Conservation (phyloP, 495 filamentous ascomycete genomes). For the Lichina pygmaea region DNA sequence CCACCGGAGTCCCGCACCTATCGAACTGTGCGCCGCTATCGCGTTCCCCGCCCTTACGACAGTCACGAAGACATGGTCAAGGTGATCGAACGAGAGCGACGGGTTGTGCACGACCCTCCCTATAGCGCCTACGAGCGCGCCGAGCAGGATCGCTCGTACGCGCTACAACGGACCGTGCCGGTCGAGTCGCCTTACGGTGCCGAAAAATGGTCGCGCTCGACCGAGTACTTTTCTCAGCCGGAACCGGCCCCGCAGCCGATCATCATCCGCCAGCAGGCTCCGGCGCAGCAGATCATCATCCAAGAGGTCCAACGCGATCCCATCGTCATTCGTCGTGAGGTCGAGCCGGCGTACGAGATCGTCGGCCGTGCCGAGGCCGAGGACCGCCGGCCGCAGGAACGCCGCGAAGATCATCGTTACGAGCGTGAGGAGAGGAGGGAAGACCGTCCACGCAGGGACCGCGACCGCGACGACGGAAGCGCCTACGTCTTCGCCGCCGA, state of each 20-base stretch:
- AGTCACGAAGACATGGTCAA: constrained; percentile 18
- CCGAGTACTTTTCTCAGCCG: constrained; percentile 35
- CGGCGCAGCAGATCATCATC: constrained; percentile 41
- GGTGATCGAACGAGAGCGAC: constrained; percentile 2
- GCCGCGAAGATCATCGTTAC: not conserved
- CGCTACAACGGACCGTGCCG: constrained; percentile 4
- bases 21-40: constrained; percentile 27
- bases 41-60: constrained; percentile 18
- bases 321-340: constrained; percentile 29
- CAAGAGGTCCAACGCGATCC: constrained; percentile 44
- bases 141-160: constrained; percentile 3
- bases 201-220: constrained; percentile 27
- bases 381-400: constrained; percentile 12
- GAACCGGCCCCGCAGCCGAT: constrained; percentile 23
- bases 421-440: constrained; percentile 11
- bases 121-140: constrained; percentile 20
- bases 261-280: constrained; percentile 41
- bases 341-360: constrained; percentile 41
- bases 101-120: constrained; percentile 9
- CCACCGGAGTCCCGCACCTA: not conserved
- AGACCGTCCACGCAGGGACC: constrained; percentile 5
- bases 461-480: constrained; percentile 10
- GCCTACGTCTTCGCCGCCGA: constrained; percentile 31
- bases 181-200: constrained; percentile 16
- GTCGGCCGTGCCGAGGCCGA: constrained; percentile 33